phyloP scores from a whole-genome alignment of 2,329 filamentous ascomycete genomes.

The Teratosphaeria epicoccoides region DNA sequence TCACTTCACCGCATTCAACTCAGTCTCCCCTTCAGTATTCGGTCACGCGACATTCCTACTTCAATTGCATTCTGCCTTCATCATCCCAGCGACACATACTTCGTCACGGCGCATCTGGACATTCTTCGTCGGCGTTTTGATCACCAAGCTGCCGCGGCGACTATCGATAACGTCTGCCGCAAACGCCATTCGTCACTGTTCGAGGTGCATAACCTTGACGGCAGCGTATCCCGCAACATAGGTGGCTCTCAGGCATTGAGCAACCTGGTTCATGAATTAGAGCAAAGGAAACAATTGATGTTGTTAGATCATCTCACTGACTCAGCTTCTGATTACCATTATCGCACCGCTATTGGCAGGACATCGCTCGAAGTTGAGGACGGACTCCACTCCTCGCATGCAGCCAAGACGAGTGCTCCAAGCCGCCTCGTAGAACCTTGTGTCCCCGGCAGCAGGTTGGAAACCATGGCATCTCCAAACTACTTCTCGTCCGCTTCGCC shows the following conservation, averaged over 20 bases:
- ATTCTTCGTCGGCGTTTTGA: slow-evolving; percentile 1
- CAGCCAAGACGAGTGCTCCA: slow-evolving; percentile 3
- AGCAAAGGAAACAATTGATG: slow-evolving; percentile 18
- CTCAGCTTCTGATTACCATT: slow-evolving; percentile 12
- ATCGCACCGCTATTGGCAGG: slow-evolving; percentile 1
- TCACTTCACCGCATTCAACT: neutral
- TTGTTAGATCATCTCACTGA: slow-evolving; percentile 25
- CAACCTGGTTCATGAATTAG: slow-evolving; percentile 15
- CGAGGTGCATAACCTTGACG: neutral
- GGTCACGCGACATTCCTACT: neutral
- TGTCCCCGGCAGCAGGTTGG: neutral
- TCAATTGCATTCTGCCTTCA: neutral
- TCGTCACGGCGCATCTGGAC: slow-evolving; percentile 1
- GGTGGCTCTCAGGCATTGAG: slow-evolving; percentile 19
- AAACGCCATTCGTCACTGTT: neutral
- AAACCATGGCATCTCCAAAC: slow-evolving; percentile 12
- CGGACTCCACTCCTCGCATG: slow-evolving; percentile 3
- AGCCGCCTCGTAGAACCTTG: neutral
- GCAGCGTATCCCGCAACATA: slow-evolving; percentile 12
- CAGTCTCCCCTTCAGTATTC: neutral
- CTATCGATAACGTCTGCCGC: neutral
- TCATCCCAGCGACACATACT: neutral
- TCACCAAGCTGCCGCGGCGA: neutral
- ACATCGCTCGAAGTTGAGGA: slow-evolving; percentile 1
- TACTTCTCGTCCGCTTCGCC: slow-evolving; percentile 38